phyloP scores from a whole-genome alignment of 1,139 yeast species.

The Chernovozyma sophiae-reginae region DNA sequence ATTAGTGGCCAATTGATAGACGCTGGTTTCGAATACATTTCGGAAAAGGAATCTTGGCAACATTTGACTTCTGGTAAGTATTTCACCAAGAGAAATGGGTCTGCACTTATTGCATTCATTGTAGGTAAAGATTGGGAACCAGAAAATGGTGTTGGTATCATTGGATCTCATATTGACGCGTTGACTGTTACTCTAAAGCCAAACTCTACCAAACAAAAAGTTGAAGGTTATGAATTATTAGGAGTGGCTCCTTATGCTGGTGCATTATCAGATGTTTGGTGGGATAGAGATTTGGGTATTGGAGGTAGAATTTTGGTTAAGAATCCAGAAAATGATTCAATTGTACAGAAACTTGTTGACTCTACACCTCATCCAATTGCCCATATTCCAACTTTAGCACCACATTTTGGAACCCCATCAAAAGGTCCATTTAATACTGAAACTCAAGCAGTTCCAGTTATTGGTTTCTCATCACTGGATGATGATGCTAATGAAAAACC shows the following conservation, averaged over 20 bases:
- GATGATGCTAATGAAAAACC: conserved; percentile 29
- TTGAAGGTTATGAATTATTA: conserved; percentile 57
- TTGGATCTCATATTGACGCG: conserved; percentile 61
- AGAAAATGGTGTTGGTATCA: conserved; percentile 51
- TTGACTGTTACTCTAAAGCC: conserved; percentile 59
- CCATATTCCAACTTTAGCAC: conserved; percentile 61
- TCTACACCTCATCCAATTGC: conserved; percentile 64
- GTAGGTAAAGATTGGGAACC: conserved; percentile 58
- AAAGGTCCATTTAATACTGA: conserved; percentile 54
- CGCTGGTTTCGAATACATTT: conserved; percentile 51
- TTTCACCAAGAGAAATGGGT: conserved; percentile 55
- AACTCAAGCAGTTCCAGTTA: conserved; percentile 59
- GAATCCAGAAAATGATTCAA: conserved; percentile 23
- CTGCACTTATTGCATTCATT: conserved; percentile 53
- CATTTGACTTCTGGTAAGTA: conserved; percentile 42
- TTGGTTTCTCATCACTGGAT: conserved; percentile 37
- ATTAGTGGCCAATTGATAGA: conserved; percentile 38
- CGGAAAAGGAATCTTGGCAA: conserved; percentile 49
- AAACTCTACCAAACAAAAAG: conserved; percentile 37
- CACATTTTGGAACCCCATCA: conserved; percentile 56
- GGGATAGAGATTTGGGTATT: conserved; percentile 64
- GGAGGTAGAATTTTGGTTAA: conserved; percentile 57
- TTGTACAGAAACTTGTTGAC: conserved; percentile 44
- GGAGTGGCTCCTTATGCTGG: conserved; percentile 71
- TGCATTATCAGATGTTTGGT: conserved; percentile 51